Base-by-base conservation (phyloP, 1,284 basidiomycete species). In the Pseudozyma sp. region DNA sequence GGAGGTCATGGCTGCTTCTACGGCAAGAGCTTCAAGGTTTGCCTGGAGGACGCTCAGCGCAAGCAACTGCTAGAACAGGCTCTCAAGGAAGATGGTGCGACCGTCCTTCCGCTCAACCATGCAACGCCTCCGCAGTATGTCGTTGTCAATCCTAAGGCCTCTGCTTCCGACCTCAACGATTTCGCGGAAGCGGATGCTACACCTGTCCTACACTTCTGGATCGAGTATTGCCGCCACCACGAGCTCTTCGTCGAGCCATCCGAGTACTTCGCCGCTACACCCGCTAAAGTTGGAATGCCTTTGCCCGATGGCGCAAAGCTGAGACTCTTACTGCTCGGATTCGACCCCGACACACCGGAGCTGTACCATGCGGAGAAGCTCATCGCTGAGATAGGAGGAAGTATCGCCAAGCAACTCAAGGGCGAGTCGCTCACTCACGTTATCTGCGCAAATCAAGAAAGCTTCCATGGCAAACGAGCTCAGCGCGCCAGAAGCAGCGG, bases 161-260 rank as follows among this genome's bases (percentile, higher is more conserved):
- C 57, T 40, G 52, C 49, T 14, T 21, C 42, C 53, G 16, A 54
- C 39, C 40, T 68, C 21, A 16, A 58, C 13, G 59, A 56, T 7
- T 10, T 52, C 12, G 16, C 38, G 25, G 48, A 66, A 34, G 62
- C 61, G 39, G 42, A 35, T 5, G 45, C 21, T 10, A n/a, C 42
- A n/a, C 61, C 66, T 10, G 79, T 76, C 34, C 70, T 71, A 19
- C 79, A 80, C 54, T 73, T 74, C 70, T 81, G 79, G 77, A 58
- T 81, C 68, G 79, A 79, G 50, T 73, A 65, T 54, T 79, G 77
- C 53, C 63, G 79, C n/a, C 63, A 79, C 53, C 56, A 76, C 59
- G 74, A 78, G 38, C 5, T 25, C 21, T 59, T 76, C n/a, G 50
- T 76, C 35, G 77, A 79, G 42, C 75, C 75, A 0, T 16, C 21